Evolutionary conservation across 139 green algal genomes (phyloP).

Genomic region (Chlorella sp.): DNA sequence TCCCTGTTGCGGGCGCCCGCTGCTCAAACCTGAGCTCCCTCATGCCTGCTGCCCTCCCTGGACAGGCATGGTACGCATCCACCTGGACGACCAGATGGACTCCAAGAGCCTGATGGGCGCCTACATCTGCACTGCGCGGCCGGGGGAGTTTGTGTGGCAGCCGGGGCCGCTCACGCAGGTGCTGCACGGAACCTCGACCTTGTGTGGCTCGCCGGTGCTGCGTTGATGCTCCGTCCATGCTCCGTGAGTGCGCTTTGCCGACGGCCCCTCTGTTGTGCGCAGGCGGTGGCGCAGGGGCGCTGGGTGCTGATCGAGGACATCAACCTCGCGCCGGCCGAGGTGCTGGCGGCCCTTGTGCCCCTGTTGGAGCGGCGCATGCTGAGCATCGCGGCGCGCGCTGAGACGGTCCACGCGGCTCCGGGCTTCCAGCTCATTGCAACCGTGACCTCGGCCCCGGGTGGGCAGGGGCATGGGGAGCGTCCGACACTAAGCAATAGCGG

Average conservation of each 20-base stretch:
- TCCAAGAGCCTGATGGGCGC: slow-evolving; percentile 91
- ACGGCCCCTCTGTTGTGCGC: background rate
- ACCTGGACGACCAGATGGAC: slow-evolving; percentile 97
- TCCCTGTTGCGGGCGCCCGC: background rate
- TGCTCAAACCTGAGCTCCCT: background rate
- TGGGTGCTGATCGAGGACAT: slow-evolving; percentile 97
- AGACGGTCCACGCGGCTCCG: slow-evolving; percentile 62
- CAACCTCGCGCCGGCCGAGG: slow-evolving; percentile 89
- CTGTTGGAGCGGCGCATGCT: slow-evolving; percentile 83
- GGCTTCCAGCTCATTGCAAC: slow-evolving; percentile 89
- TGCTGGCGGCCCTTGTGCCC: slow-evolving; percentile 85
- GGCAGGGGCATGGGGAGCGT: no score
- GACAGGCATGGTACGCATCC: slow-evolving; percentile 73
- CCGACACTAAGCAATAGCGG: no score
- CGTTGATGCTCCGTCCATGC: no score
- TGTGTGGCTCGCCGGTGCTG: no score
- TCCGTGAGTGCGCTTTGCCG: no score
- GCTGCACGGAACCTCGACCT: no score
- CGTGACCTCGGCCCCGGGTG: slow-evolving; percentile 28
- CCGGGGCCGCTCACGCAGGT: slow-evolving; percentile 87
- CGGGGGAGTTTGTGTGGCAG: slow-evolving; percentile 96
- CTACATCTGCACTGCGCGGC: slow-evolving; percentile 88
- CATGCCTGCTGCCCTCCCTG: background rate
- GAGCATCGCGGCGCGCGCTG: slow-evolving; percentile 69
- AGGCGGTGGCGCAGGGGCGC: slow-evolving; percentile 77